Conservation (phyloP, 192 early-diverging fungal genomes). For the Oehlia diaphana region DNA sequence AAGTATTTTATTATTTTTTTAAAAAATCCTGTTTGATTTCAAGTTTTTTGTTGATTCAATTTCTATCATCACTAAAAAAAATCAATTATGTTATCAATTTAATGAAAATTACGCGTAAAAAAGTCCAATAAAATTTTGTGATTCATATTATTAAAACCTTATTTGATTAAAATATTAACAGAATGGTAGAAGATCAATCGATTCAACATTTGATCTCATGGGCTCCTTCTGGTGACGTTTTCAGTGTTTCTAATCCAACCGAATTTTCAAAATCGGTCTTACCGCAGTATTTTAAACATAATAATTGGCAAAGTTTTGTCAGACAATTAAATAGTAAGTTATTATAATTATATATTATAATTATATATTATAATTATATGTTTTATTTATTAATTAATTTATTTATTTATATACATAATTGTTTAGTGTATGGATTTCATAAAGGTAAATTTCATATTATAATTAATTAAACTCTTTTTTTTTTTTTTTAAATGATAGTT, state of each 20-base stretch:
- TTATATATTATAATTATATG: not conserved
- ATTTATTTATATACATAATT: too few relatives aligned
- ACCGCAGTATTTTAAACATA: conserved; percentile 89
- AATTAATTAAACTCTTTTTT: too few relatives aligned
- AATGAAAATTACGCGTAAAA: not conserved
- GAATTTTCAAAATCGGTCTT: conserved; percentile 77
- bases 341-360: too few relatives aligned
- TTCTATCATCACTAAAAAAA: too few relatives aligned
- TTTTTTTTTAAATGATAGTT: too few relatives aligned
- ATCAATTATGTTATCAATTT: too few relatives aligned
- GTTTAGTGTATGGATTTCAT: conserved; percentile 75
- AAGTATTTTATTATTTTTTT: conserved; percentile 1
- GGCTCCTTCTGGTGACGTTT: conserved; percentile 81
- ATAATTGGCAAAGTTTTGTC: conserved; percentile 91
- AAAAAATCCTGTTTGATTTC: too few relatives aligned
- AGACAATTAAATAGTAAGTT: conserved; percentile 78
- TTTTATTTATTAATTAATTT: not conserved
- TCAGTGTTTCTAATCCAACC: conserved; percentile 84
- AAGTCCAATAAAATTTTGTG: not conserved
- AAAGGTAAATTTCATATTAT: conserved; percentile 52
- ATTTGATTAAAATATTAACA: conserved; percentile 28
- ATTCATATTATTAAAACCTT: not conserved
- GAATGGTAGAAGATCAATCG: conserved; percentile 73
- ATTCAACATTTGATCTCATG: conserved; percentile 69
- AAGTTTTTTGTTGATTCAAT: too few relatives aligned